Evolutionary conservation across 345 rosid genomes (phyloP), one percentile per base, ranked within the genome.

Genomic region (Chamaenerion angustifolium): DNA sequence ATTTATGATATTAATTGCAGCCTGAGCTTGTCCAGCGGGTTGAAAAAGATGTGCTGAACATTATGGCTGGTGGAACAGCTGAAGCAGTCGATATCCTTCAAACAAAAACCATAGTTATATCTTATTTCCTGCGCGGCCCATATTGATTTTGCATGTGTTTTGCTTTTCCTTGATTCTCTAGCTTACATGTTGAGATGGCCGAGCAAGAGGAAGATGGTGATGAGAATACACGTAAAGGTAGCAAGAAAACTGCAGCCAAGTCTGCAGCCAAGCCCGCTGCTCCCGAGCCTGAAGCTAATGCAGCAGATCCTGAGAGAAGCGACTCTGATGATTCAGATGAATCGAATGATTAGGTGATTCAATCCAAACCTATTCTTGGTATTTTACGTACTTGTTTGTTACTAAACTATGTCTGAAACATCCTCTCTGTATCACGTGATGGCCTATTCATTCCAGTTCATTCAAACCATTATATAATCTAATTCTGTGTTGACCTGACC

Each of bases 21-120:
- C 99, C 99, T 45, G 96, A 88, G 79, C 83, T 88, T 65, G 96
- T 93, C 45, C 94, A 72, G 60, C 80, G 94, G 11, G 96, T 74
- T 42, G 99, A 93, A 63, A 85, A 64, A 62, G 88, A 88, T 62
- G 72, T 93, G 71, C 51, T 88, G 72, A 88, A 88, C 60, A 88
- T 93, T 69, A 84, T 88, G 94, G 75, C 81, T 48, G 88, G 95
- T 42, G 84, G 78, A 58, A 80, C 96, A n/a, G 72, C 82, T 6
- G 96, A 79, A 68, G 80, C 79, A 66, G 73, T 68, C 45, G 83
- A 78, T 79, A 79, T 79, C 86, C 92, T 82, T 72, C 16, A 11
- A 16, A 18, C 10, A 8, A 11, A 6, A 42, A 44, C 13, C 18
- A 16, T 43, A 43, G 45, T 37, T 8, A 40, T 17, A 17, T 6